phyloP scores from a whole-genome alignment of 2,329 filamentous ascomycete species.

The Alternaria brassicae region DNA sequence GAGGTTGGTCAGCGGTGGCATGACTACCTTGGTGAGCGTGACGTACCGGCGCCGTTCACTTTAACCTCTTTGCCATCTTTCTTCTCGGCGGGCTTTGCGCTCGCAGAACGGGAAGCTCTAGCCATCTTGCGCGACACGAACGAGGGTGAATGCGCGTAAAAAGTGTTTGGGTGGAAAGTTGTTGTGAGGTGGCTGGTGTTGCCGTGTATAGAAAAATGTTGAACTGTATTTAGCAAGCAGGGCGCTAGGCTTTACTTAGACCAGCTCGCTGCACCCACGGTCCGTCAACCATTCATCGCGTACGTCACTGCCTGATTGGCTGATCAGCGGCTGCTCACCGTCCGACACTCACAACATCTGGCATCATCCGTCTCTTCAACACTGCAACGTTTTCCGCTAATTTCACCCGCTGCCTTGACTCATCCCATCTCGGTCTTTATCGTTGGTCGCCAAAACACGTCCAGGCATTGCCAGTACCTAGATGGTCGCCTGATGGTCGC shows the following conservation, averaged over 20 bases:
- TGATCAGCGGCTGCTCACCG: slow-evolving; percentile 6
- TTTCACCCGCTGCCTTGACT: background rate
- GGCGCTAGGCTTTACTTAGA: slow-evolving; percentile 16
- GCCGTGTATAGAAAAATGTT: slow-evolving; percentile 35
- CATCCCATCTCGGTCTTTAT: background rate
- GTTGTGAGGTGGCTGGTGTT: slow-evolving; percentile 35
- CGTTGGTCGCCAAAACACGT: slow-evolving; percentile 11
- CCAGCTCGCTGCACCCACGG: slow-evolving; percentile 13
- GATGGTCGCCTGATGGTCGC: slow-evolving; percentile 32
- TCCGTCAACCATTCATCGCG: slow-evolving; percentile 18
- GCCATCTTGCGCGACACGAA: slow-evolving; percentile 36
- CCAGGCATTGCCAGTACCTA: slow-evolving; percentile 20
- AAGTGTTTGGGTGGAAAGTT: slow-evolving; percentile 16
- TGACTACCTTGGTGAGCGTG: slow-evolving; percentile 16
- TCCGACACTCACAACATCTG: slow-evolving; percentile 10
- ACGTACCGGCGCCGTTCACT: slow-evolving; percentile 45
- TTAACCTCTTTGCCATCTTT: slow-evolving; percentile 37
- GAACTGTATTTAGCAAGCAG: slow-evolving; percentile 21
- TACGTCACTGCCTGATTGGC: slow-evolving; percentile 27
- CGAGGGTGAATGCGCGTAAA: slow-evolving; percentile 23
- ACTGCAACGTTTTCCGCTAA: background rate
- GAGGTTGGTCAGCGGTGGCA: slow-evolving; percentile 24
- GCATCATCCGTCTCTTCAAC: slow-evolving; percentile 1
- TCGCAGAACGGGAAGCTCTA: slow-evolving; percentile 41
- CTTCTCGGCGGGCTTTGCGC: slow-evolving; percentile 35